These are phyloP conservation scores for Clitoria ternatea DNA, from an alignment of 306 rosid genomes.

Conservation along the genomic window DNA sequence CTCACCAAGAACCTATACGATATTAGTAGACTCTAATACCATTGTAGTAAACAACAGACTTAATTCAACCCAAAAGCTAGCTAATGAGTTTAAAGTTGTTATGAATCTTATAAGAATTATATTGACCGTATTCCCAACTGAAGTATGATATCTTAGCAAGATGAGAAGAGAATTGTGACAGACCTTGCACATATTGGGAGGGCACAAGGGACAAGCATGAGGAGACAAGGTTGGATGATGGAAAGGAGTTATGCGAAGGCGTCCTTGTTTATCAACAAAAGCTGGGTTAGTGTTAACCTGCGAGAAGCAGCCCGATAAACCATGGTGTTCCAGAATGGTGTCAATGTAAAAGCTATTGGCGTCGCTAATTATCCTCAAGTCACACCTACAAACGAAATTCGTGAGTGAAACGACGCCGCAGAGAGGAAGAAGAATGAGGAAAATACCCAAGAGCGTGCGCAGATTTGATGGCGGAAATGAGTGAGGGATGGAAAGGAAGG, in stretches of 20 bases:
- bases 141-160: too few relatives aligned
- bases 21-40: too few relatives aligned
- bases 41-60: too few relatives aligned
- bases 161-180: not conserved
- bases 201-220: constrained; percentile 67
- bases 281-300: constrained; percentile 53
- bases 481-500: constrained; percentile 46
- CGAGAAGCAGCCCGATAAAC: constrained; percentile 58
- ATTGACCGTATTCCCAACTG: too few relatives aligned
- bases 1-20: too few relatives aligned
- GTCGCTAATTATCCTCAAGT: constrained; percentile 70
- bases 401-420: too few relatives aligned
- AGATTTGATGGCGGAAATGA: constrained; percentile 60
- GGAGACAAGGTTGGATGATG: constrained; percentile 45
- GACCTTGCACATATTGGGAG: constrained; percentile 83
- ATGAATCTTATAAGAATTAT: too few relatives aligned
- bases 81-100: too few relatives aligned
- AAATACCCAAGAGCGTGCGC: constrained; percentile 55
- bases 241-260: constrained; percentile 56
- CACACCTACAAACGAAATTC: constrained; percentile 43
- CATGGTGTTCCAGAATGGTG: constrained; percentile 62
- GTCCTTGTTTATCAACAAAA: constrained; percentile 45
- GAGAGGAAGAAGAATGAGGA: not conserved
- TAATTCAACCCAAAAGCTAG: too few relatives aligned
- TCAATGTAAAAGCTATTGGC: constrained; percentile 63